These are phyloP conservation scores for Lentinus tigrinus DNA, from an alignment of 768 basidiomycete genomes.

Conservation along the genomic window DNA sequence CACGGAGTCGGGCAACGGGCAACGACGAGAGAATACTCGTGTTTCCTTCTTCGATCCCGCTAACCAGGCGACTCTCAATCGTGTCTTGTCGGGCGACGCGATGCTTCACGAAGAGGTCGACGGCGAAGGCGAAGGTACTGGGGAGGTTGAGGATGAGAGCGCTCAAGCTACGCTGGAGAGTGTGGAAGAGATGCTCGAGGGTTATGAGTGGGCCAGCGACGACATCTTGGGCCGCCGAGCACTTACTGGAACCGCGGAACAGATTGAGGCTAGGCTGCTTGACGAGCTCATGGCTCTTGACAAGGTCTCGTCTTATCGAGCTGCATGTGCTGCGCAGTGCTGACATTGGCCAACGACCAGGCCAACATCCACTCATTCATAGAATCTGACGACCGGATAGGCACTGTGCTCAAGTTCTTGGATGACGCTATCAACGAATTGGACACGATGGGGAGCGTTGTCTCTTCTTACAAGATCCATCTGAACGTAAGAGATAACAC, in stretches of 20 bases:
- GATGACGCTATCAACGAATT: slow-evolving; percentile 88
- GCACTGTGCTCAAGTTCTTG: slow-evolving; percentile 79
- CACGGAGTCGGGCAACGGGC: slow-evolving; percentile 29
- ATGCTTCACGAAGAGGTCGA: slow-evolving; percentile 37
- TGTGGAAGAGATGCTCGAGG: slow-evolving; percentile 98
- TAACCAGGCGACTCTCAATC: slow-evolving; percentile 72
- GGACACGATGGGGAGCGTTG: slow-evolving; percentile 83
- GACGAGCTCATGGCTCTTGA: slow-evolving; percentile 93
- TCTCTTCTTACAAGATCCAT: slow-evolving; percentile 95
- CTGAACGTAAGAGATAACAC: slow-evolving; percentile 65
- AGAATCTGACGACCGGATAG: slow-evolving; percentile 91
- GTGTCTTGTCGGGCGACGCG: slow-evolving; percentile 50
- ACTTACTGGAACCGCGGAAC: slow-evolving; percentile 75
- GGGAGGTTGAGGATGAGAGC: slow-evolving; percentile 45
- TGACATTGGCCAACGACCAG: slow-evolving; percentile 36
- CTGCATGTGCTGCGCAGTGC: neutral
- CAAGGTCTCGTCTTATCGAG: slow-evolving; percentile 53
- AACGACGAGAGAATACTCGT: slow-evolving; percentile 64
- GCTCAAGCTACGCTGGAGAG: slow-evolving; percentile 81
- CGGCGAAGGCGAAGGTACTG: slow-evolving; percentile 45
- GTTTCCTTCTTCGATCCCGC: slow-evolving; percentile 82
- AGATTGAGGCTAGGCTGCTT: slow-evolving; percentile 85
- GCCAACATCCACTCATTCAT: slow-evolving; percentile 97
- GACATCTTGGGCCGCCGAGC: slow-evolving; percentile 67
- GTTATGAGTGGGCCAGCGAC: slow-evolving; percentile 94